Percentiles rank a stretch among this genome's conserved stretches.
phyloP scores from a whole-genome alignment of 2,329 filamentous ascomycete species.

The Alternaria consortialis region DNA sequence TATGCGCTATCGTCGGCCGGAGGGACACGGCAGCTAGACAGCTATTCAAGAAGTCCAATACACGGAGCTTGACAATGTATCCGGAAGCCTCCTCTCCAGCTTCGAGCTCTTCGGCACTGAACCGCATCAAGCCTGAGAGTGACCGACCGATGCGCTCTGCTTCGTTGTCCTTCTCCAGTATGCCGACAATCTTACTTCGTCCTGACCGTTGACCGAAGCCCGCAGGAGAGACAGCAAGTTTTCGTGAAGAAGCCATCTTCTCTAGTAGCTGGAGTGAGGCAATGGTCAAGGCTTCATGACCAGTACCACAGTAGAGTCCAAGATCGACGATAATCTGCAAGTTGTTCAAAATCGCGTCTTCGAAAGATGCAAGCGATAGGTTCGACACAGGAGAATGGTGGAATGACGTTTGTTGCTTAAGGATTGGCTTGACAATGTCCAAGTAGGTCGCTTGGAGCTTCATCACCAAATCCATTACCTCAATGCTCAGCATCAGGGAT shows the following conservation, averaged over 20 bases:
- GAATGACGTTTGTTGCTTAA: constrained; percentile 71
- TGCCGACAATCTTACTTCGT: constrained; percentile 85
- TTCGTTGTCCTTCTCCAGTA: constrained; percentile 83
- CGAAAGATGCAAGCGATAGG: constrained; percentile 84
- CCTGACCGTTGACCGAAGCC: constrained; percentile 69
- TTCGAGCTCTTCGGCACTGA: constrained; percentile 74
- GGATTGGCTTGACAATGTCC: constrained; percentile 81
- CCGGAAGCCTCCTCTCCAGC: constrained; percentile 73
- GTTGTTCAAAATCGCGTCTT: constrained; percentile 87
- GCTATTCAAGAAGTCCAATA: constrained; percentile 85
- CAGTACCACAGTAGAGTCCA: constrained; percentile 85
- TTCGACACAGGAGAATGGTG: constrained; percentile 72
- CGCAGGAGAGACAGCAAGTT: constrained; percentile 75
- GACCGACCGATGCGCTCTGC: constrained; percentile 80
- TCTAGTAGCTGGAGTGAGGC: constrained; percentile 83
- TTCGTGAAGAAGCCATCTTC: constrained; percentile 84
- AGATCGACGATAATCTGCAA: constrained; percentile 81
- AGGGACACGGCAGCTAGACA: constrained; percentile 79
- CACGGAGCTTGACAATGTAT: constrained; percentile 82
- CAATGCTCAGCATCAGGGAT: constrained; percentile 79
- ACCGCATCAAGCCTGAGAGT: constrained; percentile 73
- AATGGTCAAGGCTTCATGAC: constrained; percentile 81
- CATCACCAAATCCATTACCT: constrained; percentile 83
- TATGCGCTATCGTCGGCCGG: constrained; percentile 86
- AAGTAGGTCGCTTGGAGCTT: constrained; percentile 91